Conservation (phyloP, 1,284 basidiomycete genomes). For the Cryptococcus sp. region DNA sequence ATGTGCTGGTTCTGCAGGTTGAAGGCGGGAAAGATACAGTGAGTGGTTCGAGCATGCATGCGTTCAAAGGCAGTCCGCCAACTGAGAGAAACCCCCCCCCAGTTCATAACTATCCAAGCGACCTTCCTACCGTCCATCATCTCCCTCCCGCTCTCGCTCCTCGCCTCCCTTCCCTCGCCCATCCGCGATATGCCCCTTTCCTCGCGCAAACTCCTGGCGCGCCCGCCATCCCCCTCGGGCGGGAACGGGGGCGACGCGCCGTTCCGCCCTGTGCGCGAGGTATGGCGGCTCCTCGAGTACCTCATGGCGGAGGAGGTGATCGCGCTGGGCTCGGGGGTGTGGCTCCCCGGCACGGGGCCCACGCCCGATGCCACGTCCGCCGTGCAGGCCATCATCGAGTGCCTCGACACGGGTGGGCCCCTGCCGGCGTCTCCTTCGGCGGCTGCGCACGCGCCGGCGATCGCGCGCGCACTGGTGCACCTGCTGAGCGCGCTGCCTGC, state of each 20-base stretch:
- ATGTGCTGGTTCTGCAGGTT: conserved; percentile 43
- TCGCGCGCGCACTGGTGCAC: conserved; percentile 22
- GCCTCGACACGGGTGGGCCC: neutral
- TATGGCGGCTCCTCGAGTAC: conserved; percentile 41
- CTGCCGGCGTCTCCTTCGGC: conserved; percentile 1
- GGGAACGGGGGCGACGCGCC: conserved; percentile 10
- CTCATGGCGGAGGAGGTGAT: conserved; percentile 27
- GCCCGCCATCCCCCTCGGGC: conserved; percentile 3
- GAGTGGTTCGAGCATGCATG: conserved; percentile 2
- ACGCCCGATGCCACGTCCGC: neutral
- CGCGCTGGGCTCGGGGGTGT: neutral
- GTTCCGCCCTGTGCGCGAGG: conserved; percentile 30
- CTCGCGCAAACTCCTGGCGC: conserved; percentile 26
- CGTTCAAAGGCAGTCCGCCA: neutral
- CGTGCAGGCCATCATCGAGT: neutral
- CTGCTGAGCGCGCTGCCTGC: conserved; percentile 28
- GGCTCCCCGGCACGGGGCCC: neutral
- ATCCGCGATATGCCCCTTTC: conserved; percentile 25
- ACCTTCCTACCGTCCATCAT: conserved; percentile 33
- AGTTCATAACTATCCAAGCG: conserved; percentile 42
- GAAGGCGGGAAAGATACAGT: conserved; percentile 38
- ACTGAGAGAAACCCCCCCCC: too few species aligned
- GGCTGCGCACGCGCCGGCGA: neutral
- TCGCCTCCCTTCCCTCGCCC: conserved; percentile 21
- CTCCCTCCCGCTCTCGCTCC: conserved; percentile 28